Percentiles rank a stretch among this genome's conserved stretches.
Evolutionary conservation across 257 asterid species (phyloP).

Genomic region (Phtheirospermum japonicum): DNA sequence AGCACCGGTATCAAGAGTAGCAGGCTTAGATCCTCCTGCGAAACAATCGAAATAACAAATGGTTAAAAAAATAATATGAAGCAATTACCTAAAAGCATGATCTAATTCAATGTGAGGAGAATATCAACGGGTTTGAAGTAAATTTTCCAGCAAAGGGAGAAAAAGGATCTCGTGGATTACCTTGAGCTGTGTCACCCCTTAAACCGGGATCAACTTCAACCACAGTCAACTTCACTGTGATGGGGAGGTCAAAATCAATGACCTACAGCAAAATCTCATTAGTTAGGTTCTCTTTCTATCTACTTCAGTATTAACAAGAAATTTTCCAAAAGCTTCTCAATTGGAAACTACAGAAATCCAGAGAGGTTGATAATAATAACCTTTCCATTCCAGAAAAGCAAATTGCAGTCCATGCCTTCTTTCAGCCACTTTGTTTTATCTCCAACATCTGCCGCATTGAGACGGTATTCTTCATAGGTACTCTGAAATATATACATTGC

Average conservation of each 20-base stretch:
- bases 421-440: conserved; percentile 90
- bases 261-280: conserved; percentile 46
- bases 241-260: conserved; percentile 94
- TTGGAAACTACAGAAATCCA: conserved; percentile 10
- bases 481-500: conserved; percentile 47
- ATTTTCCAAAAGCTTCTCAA: not conserved
- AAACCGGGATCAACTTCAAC: conserved; percentile 94
- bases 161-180: conserved; percentile 34
- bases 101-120: not conserved
- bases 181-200: conserved; percentile 98
- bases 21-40: conserved; percentile 95
- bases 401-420: conserved; percentile 98
- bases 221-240: conserved; percentile 78
- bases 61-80: conserved; percentile 7
- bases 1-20: conserved; percentile 88
- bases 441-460: conserved; percentile 80
- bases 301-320: conserved; percentile 9
- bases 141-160: not conserved
- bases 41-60: conserved; percentile 15
- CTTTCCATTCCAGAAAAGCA: conserved; percentile 91
- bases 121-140: not conserved
- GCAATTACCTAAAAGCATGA: conserved; percentile 3
- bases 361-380: conserved; percentile 38
- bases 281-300: conserved; percentile 18
- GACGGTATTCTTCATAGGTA: conserved; percentile 82